Conservation (phyloP, 176 grass and related monocot genomes). For the Oryza coarctata region DNA sequence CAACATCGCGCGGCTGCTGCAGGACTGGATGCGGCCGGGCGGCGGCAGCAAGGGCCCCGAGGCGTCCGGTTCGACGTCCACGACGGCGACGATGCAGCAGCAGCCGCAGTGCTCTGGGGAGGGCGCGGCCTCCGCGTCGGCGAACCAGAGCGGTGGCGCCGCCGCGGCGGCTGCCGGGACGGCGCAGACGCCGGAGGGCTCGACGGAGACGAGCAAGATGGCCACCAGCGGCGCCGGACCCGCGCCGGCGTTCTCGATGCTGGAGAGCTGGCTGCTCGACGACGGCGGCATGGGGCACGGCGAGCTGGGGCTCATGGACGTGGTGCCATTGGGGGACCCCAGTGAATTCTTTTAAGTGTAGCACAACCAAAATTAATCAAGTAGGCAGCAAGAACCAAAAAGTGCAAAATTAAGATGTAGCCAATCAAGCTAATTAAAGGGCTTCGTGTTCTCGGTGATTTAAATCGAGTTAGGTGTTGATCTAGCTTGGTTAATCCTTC, state of each 20-base stretch:
- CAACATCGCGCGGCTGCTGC: slow-evolving; percentile 82
- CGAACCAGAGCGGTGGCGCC: slow-evolving; percentile 41
- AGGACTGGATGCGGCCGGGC: slow-evolving; percentile 66
- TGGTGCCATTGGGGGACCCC: slow-evolving; percentile 67
- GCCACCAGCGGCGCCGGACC: slow-evolving; percentile 29
- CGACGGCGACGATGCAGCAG: slow-evolving; percentile 43
- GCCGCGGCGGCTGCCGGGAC: not conserved
- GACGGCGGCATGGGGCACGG: slow-evolving; percentile 65
- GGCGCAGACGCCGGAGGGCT: slow-evolving; percentile 46
- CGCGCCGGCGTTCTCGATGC: slow-evolving; percentile 56
- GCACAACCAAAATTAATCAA: slow-evolving; percentile 35
- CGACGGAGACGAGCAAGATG: slow-evolving; percentile 59
- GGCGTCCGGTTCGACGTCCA: slow-evolving; percentile 47
- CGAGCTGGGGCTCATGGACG: slow-evolving; percentile 54
- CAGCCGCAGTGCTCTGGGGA: slow-evolving; percentile 50
- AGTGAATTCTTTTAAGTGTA: slow-evolving; percentile 70
- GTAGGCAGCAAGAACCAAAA: slow-evolving; percentile 39
- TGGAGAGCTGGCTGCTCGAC: slow-evolving; percentile 92
- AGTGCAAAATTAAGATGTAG: slow-evolving; percentile 19
- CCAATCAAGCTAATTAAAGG: slow-evolving; percentile 26
- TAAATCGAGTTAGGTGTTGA: slow-evolving; percentile 36
- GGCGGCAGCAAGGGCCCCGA: slow-evolving; percentile 33
- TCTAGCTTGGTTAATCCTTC: slow-evolving; percentile 26
- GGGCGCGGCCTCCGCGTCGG: slow-evolving; percentile 48
- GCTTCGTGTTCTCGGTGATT: slow-evolving; percentile 14